Percentiles rank a stretch among this genome's conserved stretches.
These are phyloP conservation scores for Gelatoporia subvermispora DNA, from an alignment of 768 basidiomycete genomes.

Conservation along the genomic window DNA sequence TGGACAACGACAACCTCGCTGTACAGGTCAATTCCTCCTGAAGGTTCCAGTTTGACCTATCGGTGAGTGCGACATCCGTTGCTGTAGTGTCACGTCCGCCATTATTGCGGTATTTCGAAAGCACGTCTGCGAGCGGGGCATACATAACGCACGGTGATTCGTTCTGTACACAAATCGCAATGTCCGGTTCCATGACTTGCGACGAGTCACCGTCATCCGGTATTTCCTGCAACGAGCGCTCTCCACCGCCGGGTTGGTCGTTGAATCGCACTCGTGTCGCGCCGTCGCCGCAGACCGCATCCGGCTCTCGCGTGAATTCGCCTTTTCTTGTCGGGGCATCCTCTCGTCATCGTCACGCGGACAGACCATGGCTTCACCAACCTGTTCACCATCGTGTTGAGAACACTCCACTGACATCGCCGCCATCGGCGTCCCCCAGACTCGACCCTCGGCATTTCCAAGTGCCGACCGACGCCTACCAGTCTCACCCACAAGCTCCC, in stretches of 20 bases:
- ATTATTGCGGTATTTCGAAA: conserved; percentile 8
- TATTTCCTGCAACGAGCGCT: conserved; percentile 11
- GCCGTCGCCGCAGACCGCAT: not conserved
- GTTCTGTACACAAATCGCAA: conserved; percentile 7
- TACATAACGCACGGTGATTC: conserved; percentile 9
- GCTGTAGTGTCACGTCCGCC: conserved; percentile 10
- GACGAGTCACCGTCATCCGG: conserved; percentile 10
- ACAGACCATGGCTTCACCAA: conserved; percentile 13
- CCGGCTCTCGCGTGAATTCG: conserved; percentile 2
- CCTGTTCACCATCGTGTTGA: conserved; percentile 9
- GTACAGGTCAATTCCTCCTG: conserved; percentile 10
- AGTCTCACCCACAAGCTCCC: conserved; percentile 9
- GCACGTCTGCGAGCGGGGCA: not conserved
- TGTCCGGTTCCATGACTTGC: conserved; percentile 5
- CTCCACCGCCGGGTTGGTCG: conserved; percentile 15
- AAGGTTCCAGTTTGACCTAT: conserved; percentile 13
- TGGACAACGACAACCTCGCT: conserved; percentile 14
- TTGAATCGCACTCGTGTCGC: conserved; percentile 3
- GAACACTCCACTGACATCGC: conserved; percentile 21
- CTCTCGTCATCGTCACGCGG: conserved; percentile 10
- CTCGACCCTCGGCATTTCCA: conserved; percentile 11
- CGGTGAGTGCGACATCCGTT: conserved; percentile 9
- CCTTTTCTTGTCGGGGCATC: conserved; percentile 10
- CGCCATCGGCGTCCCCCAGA: conserved; percentile 24
- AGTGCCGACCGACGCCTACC: conserved; percentile 13